Conservation (phyloP, 176 grass and related monocot genomes). For the Luzula sylvatica region DNA sequence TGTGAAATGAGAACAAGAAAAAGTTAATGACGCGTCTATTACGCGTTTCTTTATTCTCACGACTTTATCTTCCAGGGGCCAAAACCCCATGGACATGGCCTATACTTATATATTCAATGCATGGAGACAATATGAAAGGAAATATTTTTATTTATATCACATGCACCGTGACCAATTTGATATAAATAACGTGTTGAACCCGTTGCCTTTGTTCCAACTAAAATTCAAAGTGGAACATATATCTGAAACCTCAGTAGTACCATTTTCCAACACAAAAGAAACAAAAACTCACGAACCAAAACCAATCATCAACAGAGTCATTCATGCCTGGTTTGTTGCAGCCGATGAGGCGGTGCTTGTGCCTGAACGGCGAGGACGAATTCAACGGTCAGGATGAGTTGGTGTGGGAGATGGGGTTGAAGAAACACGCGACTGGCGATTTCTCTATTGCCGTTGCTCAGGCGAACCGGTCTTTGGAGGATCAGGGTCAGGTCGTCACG, state of each 20-base stretch:
- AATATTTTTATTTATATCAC: no score
- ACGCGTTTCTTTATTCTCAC: no score
- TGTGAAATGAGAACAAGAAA: no score
- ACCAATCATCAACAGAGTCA: not conserved
- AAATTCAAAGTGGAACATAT: not conserved
- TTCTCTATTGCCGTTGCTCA: constrained; percentile 15
- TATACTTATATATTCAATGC: no score
- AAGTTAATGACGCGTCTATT: no score
- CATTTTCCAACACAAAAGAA: not conserved
- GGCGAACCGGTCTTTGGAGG: constrained; percentile 16
- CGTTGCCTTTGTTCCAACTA: not conserved
- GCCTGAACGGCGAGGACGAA: not conserved
- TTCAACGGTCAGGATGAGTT: not conserved
- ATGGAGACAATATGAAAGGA: no score
- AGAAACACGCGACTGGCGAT: constrained; percentile 7
- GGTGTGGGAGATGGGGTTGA: constrained; percentile 20
- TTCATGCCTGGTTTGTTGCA: not conserved
- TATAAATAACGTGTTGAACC: not conserved
- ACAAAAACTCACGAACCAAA: not conserved
- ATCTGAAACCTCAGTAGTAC: not conserved
- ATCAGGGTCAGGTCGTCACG: constrained; percentile 12
- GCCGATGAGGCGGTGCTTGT: not conserved
- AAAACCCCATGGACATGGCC: no score
- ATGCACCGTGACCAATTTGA: no score
- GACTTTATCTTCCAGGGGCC: no score